Conservation (phyloP, 495 filamentous ascomycete species). For the Neurospora sp. region DNA sequence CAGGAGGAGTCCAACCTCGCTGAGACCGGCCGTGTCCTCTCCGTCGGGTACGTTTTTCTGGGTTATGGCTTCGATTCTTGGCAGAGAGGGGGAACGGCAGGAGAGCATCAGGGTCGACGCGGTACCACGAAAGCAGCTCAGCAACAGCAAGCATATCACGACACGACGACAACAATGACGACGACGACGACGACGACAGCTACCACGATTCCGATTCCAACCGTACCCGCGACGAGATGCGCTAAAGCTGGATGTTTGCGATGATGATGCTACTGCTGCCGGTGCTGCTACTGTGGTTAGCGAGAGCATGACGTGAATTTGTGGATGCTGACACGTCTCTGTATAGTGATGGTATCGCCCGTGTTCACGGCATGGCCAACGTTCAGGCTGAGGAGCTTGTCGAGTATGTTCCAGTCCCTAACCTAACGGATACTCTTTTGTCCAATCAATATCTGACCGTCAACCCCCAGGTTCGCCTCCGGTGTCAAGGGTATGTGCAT, state of each 20-base stretch:
- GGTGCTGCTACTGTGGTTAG: neutral
- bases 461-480: conserved; percentile 74
- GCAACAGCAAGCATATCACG: neutral
- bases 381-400: conserved; percentile 99
- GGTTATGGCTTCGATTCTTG: conserved; percentile 7
- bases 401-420: conserved; percentile 61
- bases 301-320: neutral
- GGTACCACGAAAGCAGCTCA: neutral
- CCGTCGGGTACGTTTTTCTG: conserved; percentile 77
- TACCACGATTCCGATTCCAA: neutral
- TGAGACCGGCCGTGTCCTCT: conserved; percentile 97
- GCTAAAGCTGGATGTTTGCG: neutral
- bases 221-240: neutral
- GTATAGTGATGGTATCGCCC: conserved; percentile 96
- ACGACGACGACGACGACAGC: neutral
- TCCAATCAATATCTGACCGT: conserved; percentile 11
- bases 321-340: conserved; percentile 28
- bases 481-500: conserved; percentile 99
- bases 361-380: conserved; percentile 99
- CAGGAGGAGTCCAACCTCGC: conserved; percentile 92
- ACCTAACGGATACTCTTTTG: neutral
- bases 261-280: neutral
- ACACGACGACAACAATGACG: neutral
- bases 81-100: conserved; percentile 3
- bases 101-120: neutral